Base-by-base conservation (phyloP, 768 basidiomycete genomes). In the Boletales sp. region DNA sequence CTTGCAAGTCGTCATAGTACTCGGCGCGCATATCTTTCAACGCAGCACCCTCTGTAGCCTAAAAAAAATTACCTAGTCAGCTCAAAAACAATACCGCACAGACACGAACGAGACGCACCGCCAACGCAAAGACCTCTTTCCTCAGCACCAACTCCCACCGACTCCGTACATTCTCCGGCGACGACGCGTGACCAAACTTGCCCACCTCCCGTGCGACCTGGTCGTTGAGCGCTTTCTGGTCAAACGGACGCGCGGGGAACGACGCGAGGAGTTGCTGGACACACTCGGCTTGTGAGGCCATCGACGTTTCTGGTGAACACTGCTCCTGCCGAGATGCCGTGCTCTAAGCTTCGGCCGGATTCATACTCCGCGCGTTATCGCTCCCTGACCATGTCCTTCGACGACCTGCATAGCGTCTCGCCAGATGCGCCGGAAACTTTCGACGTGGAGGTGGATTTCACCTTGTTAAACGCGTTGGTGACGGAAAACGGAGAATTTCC, bases 31-130 rank as follows among this genome's bases (percentile, higher is more conserved):
- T 67, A 30, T 78, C 69, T 44, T 81, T 77, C 42, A 89, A 62
- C 9, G 86, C 86, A 11, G 65, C 65, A 4, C 87, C 87, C 68
- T 92, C 90, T 9, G 76, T 83, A 34, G 71, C 72, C 90, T 91
- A 35, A 14, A 29, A 18, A 19, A n/a, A 29, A 24, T 21, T 3
- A 24, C 9, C 18, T 17, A 18, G 4, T 24, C 8, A 10, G 27
- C 18, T 24, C 24, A 24, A 11, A 45, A 42, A n/a, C 31, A 18
- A 43, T 6, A 40, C 24, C 24, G 3, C 24, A 5, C 5, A 24
- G 24, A 24, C 24, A 24, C 24, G 24, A 29, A 5, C 24, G 14
- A 30, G 29, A 79, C 82, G 59, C 58, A 90, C 90, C 44, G 87
- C 87, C 53, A 88, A 73, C 41, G 71, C 70, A 61, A 88, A 86